A percentile compares a stretch with the other conserved stretches of the same genome.
Conservation (phyloP, 2,329 filamentous ascomycete genomes). For the Zymoseptoria pseudotritici region DNA sequence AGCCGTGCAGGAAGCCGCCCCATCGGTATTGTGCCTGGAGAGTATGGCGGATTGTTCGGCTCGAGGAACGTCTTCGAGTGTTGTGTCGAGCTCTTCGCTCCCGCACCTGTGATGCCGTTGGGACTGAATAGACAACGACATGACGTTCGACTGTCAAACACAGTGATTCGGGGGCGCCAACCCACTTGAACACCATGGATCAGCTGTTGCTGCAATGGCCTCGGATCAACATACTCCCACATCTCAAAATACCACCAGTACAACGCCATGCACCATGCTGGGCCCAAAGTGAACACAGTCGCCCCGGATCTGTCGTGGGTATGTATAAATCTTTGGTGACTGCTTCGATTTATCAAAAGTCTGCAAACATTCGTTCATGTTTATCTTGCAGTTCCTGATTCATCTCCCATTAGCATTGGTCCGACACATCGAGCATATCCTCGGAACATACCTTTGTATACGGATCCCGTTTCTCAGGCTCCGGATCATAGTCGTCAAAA, state of each 20-base stretch:
- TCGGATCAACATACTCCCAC: background rate
- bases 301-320: slow-evolving; percentile 2
- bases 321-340: background rate
- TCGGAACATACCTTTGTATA: slow-evolving; percentile 49
- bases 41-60: too few relatives aligned
- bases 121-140: background rate
- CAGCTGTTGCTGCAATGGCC: background rate
- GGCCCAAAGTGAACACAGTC: slow-evolving; percentile 11
- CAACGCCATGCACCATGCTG: slow-evolving; percentile 16
- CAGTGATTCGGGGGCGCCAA: background rate
- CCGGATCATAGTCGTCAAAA: slow-evolving; percentile 76
- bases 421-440: background rate
- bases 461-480: slow-evolving; percentile 55
- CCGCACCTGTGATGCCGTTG: background rate
- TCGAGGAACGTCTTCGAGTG: background rate
- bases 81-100: background rate
- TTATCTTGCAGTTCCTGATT: slow-evolving; percentile 52
- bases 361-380: slow-evolving; percentile 64
- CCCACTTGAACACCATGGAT: background rate
- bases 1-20: too few relatives aligned
- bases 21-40: too few relatives aligned
- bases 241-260: background rate
- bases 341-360: slow-evolving; percentile 48
- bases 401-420: background rate
- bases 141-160: background rate